Conservation (phyloP, 129 eudicot species). For the Saussurea involucrata region DNA sequence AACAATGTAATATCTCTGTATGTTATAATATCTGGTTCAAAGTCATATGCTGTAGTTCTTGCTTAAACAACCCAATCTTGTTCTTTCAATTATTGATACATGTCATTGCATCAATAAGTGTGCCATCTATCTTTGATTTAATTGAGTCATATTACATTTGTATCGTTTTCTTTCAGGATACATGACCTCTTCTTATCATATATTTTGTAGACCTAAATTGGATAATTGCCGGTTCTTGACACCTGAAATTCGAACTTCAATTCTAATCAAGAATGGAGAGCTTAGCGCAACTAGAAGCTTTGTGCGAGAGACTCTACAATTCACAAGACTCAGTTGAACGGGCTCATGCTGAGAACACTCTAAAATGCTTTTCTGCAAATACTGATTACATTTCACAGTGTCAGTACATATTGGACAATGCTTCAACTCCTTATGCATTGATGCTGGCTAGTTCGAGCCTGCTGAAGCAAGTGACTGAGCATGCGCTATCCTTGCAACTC, state of each 20-base stretch:
- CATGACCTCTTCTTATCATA: constrained; percentile 39
- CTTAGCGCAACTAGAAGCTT: constrained; percentile 88
- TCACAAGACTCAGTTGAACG: constrained; percentile 95
- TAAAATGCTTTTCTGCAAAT: constrained; percentile 89
- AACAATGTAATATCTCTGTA: constrained; percentile 50
- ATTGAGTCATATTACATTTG: constrained; percentile 10
- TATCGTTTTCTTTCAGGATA: constrained; percentile 17
- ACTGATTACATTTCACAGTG: constrained; percentile 88
- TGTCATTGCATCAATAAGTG: constrained; percentile 3
- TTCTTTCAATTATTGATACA: constrained; percentile 5
- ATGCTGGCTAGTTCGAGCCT: constrained; percentile 99
- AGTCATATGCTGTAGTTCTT: constrained; percentile 14
- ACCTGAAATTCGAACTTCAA: constrained; percentile 37
- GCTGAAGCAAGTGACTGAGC: constrained; percentile 99
- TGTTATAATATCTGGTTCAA: constrained; percentile 27
- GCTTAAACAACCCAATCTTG: constrained; percentile 1
- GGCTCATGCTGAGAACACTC: constrained; percentile 88
- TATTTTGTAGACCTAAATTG: constrained; percentile 69
- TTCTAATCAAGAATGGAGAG: constrained; percentile 73
- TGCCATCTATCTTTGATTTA: constrained; percentile 2
- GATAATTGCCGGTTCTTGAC: constrained; percentile 60
- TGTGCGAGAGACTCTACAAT: constrained; percentile 96
- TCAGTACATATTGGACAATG: constrained; percentile 93
- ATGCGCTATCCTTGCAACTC: constrained; percentile 84
- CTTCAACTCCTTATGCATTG: constrained; percentile 92